phyloP scores from a whole-genome alignment of 2,329 filamentous ascomycete genomes.

The Pseudocercospora eumusae region DNA sequence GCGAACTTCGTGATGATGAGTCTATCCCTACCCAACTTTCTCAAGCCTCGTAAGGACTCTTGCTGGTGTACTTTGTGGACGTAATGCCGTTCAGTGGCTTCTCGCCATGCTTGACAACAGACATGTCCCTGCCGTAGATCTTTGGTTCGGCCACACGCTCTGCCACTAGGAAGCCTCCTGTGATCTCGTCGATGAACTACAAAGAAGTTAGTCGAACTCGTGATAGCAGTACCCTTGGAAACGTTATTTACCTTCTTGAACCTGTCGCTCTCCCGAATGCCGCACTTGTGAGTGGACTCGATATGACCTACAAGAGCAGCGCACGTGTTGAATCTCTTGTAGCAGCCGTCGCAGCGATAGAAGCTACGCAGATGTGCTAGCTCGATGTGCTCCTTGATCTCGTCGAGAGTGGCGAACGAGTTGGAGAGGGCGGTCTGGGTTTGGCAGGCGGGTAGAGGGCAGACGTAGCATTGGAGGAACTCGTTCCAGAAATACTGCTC shows the following conservation, averaged over 20 bases:
- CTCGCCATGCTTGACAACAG: slow-evolving; percentile 10
- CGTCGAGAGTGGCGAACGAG: slow-evolving; percentile 35
- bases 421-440: slow-evolving; percentile 30
- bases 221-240: neutral
- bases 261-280: slow-evolving; percentile 41
- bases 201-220: slow-evolving; percentile 2
- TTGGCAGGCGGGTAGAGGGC: slow-evolving; percentile 56
- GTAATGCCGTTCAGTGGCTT: slow-evolving; percentile 11
- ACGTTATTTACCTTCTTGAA: slow-evolving; percentile 36
- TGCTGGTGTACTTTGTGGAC: slow-evolving; percentile 7
- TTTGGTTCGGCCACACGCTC: slow-evolving; percentile 25
- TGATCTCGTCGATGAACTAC: slow-evolving; percentile 43
- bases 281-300: slow-evolving; percentile 42
- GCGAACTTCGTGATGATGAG: neutral
- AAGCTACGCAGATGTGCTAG: slow-evolving; percentile 41
- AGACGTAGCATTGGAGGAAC: slow-evolving; percentile 52
- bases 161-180: slow-evolving; percentile 44
- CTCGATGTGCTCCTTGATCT: slow-evolving; percentile 36
- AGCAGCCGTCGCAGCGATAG: slow-evolving; percentile 45
- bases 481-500: slow-evolving; percentile 46
- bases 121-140: slow-evolving; percentile 23
- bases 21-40: neutral
- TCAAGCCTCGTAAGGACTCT: slow-evolving; percentile 4
- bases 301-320: slow-evolving; percentile 46
- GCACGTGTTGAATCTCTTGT: slow-evolving; percentile 43